phyloP scores from a whole-genome alignment of 805 yeast genomes.

The Yamadazyma kitorensis region DNA sequence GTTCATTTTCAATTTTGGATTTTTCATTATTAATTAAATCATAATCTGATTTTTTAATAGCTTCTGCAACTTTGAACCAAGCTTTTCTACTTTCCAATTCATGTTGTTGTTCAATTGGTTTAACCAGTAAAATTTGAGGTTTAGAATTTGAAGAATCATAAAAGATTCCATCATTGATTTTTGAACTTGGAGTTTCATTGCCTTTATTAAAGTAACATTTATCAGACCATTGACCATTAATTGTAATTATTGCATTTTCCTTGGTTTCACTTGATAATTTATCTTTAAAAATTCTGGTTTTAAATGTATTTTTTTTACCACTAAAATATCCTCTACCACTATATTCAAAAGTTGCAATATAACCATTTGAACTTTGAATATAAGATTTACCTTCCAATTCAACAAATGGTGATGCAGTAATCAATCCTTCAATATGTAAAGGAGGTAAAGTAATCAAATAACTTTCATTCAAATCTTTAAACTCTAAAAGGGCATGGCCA shows the following conservation, averaged over 20 bases:
- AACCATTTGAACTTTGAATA: conserved; percentile 81
- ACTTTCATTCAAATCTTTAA: conserved; percentile 58
- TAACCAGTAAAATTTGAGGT: conserved; percentile 63
- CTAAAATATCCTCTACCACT: conserved; percentile 93
- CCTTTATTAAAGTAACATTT: conserved; percentile 64
- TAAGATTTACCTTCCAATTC: conserved; percentile 88
- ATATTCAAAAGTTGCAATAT: conserved; percentile 68
- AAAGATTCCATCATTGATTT: conserved; percentile 50
- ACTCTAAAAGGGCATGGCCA: conserved; percentile 82
- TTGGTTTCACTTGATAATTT: conserved; percentile 45
- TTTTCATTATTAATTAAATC: conserved; percentile 74
- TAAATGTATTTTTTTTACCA: conserved; percentile 91
- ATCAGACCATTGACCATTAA: conserved; percentile 92
- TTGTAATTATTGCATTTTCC: conserved; percentile 70
- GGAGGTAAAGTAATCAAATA: conserved; percentile 90
- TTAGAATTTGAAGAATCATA: conserved; percentile 55
- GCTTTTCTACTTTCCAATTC: conserved; percentile 83
- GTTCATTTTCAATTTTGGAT: conserved; percentile 75
- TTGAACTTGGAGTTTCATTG: conserved; percentile 39
- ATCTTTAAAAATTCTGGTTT: conserved; percentile 72
- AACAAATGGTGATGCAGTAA: conserved; percentile 89
- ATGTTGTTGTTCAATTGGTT: conserved; percentile 79
- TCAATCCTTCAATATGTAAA: conserved; percentile 88
- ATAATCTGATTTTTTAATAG: conserved; percentile 72
- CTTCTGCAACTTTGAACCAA: conserved; percentile 87